Evolutionary conservation across 768 basidiomycete species (phyloP), one percentile per base, ranked within the genome.

Genomic region (Cyathus striatus): DNA sequence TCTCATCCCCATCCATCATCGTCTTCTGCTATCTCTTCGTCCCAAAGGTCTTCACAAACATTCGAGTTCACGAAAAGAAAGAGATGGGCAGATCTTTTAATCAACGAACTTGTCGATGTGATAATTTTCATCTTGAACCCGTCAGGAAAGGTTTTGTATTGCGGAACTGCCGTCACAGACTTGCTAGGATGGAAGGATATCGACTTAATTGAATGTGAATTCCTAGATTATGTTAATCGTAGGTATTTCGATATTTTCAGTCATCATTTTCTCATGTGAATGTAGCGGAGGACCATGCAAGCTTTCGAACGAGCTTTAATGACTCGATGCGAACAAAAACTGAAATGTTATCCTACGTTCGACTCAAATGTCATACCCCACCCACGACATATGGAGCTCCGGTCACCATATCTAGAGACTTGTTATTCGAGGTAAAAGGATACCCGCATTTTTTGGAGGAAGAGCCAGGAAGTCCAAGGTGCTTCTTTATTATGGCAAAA

Each of bases 1-100:
- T n/a, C n/a, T n/a, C n/a, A n/a, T n/a, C n/a, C n/a, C n/a, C n/a
- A n/a, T n/a, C n/a, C n/a, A n/a, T n/a, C n/a, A n/a, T 39, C 53
- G 32, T 40, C 46, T 42, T 35, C 41, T 34, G 32, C 50, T 48
- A 34, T 12, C 49, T 36, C 55, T 32, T 41, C 54, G 37, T n/a
- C 47, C n/a, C 25, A 47, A 42, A 62, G 55, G 38, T 34, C 57
- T 2, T 58, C 55, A 1, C 53, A 65, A 6, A 65, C 66, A 10
- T 92, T 81, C 53, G 90, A 93, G 59, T 93, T 92, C 59, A 89
- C 87, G 0, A 90, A 88, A 56, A 70, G 90, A 43, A 91, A 91
- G 58, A 75, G 83, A 43, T 93, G 90, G 90, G 83, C 82, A 14
- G 90, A 92, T 58, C 68, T 93, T 12, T 69, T 91, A 20, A 63